Conservation (phyloP, 257 asterid genomes). For the Gentiana dahurica region DNA sequence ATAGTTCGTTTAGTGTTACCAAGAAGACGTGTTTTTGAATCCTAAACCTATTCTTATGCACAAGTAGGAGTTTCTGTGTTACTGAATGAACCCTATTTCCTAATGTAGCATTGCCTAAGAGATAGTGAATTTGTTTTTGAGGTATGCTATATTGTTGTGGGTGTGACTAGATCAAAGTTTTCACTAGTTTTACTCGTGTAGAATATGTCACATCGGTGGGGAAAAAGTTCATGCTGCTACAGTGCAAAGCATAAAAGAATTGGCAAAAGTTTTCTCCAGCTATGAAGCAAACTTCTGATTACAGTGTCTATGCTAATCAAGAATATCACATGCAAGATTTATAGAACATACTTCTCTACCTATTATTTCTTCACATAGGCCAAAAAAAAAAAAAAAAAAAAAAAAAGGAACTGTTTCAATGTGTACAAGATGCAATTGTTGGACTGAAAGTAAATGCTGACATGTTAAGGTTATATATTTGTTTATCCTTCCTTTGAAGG, state of each 20-base stretch:
- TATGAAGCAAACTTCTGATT: slow-evolving; percentile 56
- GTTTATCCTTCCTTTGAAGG: slow-evolving; percentile 19
- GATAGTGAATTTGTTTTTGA: not conserved
- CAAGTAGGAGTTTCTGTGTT: too few relatives aligned
- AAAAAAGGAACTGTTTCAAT: too few relatives aligned
- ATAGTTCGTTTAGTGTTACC: too few relatives aligned
- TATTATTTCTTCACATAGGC: slow-evolving; percentile 1
- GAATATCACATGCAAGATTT: too few relatives aligned
- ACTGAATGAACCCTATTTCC: too few relatives aligned
- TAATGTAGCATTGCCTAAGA: not conserved
- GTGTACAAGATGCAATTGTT: slow-evolving; percentile 18
- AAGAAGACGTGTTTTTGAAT: not conserved
- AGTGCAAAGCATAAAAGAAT: slow-evolving; percentile 40
- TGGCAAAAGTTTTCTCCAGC: slow-evolving; percentile 66
- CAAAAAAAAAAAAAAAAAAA: too few relatives aligned
- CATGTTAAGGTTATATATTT: slow-evolving; percentile 67
- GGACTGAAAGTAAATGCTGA: slow-evolving; percentile 78
- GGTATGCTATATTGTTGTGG: not conserved
- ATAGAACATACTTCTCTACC: slow-evolving; percentile 15
- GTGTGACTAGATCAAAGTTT: not conserved
- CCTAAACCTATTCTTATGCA: not conserved
- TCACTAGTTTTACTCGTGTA: slow-evolving; percentile 16
- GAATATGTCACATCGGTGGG: slow-evolving; percentile 35
- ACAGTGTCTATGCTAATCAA: too few relatives aligned
- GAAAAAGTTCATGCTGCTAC: slow-evolving; percentile 34